Percentiles rank a stretch among this genome's conserved stretches.
phyloP scores from a whole-genome alignment of 371 early-diverging fungal species.

The Rhizopus sp. region DNA sequence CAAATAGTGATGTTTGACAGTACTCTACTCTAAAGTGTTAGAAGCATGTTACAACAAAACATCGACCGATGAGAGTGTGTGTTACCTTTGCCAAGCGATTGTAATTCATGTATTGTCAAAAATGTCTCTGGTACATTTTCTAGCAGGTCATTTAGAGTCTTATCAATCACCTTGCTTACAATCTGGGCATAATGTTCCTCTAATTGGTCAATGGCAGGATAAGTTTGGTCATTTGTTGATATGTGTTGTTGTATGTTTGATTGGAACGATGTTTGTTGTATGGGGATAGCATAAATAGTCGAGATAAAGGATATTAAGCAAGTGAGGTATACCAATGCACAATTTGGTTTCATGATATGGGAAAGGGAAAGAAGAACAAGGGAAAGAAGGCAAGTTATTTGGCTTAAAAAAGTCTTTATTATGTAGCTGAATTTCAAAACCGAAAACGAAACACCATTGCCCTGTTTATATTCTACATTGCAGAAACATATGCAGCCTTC shows the following conservation, averaged over 20 bases:
- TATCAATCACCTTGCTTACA: constrained; percentile 6
- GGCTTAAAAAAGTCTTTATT: too few relatives aligned
- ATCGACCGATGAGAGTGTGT: neutral
- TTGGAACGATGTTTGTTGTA: constrained; percentile 13
- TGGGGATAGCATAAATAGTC: constrained; percentile 8
- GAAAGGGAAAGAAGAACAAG: neutral
- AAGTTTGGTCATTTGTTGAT: neutral
- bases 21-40: constrained; percentile 5
- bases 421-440: too few relatives aligned
- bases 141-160: constrained; percentile 13
- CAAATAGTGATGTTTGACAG: constrained; percentile 22
- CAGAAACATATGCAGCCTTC: too few relatives aligned
- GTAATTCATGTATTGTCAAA: constrained; percentile 27
- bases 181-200: constrained; percentile 10
- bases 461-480: too few relatives aligned
- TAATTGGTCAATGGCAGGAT: constrained; percentile 3
- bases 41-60: neutral
- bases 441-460: too few relatives aligned
- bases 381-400: neutral
- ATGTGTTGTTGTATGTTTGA: neutral
- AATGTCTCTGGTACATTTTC: constrained; percentile 21
- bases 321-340: neutral
- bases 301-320: neutral
- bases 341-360: neutral
- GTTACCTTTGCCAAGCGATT: constrained; percentile 19